Evolutionary conservation across 306 rosid genomes (phyloP).

Genomic region (Parietaria judaica): DNA sequence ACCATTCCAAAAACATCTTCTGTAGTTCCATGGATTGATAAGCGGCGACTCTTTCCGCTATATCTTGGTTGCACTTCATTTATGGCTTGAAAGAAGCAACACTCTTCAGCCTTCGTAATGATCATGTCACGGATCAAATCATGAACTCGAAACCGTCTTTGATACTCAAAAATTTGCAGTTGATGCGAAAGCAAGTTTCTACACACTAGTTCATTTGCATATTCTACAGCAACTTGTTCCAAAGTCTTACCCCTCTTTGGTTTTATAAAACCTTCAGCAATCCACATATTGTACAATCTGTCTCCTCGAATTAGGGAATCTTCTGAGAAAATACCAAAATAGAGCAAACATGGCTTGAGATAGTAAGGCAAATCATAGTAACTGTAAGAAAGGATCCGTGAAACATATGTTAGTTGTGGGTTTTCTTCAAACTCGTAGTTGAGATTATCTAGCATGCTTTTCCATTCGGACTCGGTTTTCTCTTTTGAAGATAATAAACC

Average conservation of each 20-base stretch:
- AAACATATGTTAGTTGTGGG: neutral
- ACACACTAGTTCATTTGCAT: neutral
- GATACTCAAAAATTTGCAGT: neutral
- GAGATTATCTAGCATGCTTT: conserved; percentile 5
- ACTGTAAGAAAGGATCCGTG: conserved; percentile 2
- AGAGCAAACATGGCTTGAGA: conserved; percentile 12
- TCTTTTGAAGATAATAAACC: conserved; percentile 7
- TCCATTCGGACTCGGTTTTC: conserved; percentile 13
- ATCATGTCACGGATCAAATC: conserved; percentile 15
- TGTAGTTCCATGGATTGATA: neutral
- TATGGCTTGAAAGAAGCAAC: neutral
- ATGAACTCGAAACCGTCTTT: conserved; percentile 3
- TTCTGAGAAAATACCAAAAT: neutral
- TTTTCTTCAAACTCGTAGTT: neutral
- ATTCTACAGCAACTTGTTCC: conserved; percentile 8
- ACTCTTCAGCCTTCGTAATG: neutral
- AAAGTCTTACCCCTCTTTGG: neutral
- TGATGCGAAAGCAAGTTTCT: conserved; percentile 9
- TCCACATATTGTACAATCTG: neutral
- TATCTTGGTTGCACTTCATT: neutral
- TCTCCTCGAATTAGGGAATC: neutral
- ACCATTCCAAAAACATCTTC: neutral
- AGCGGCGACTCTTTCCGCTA: conserved; percentile 1
- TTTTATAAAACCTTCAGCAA: conserved; percentile 5
- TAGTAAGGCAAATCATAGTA: conserved; percentile 13